These are phyloP conservation scores for Aphanomyces euteiches DNA, from an alignment of 352 stramenopile genomes.

Conservation along the genomic window DNA sequence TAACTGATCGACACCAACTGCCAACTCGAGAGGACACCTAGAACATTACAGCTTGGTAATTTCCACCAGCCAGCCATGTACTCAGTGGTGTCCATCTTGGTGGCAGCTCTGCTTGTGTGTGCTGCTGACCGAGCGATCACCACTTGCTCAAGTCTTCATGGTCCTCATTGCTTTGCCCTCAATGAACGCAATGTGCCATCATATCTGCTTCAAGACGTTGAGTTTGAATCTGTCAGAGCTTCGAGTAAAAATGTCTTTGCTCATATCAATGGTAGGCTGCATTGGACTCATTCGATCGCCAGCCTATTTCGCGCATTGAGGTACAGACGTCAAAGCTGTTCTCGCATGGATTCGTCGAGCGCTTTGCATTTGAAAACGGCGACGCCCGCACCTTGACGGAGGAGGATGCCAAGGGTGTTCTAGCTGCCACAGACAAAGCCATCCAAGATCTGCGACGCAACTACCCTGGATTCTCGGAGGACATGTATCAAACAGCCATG, in stretches of 20 bases:
- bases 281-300: neutral
- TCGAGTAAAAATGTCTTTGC: neutral
- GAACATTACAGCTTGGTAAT: neutral
- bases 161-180: constrained; percentile 17
- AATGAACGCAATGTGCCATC: constrained; percentile 17
- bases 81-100: neutral
- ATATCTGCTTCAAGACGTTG: constrained; percentile 7
- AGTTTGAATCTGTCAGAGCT: constrained; percentile 6
- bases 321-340: neutral
- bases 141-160: constrained; percentile 7
- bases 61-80: neutral
- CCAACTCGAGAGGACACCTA: too few species aligned
- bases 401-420: too few species aligned
- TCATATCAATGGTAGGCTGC: neutral
- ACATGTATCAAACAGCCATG: constrained; percentile 2
- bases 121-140: neutral
- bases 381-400: too few species aligned
- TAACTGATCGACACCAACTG: too few species aligned
- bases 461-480: neutral
- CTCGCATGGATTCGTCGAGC: neutral
- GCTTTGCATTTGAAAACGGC: neutral
- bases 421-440: too few species aligned
- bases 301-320: neutral
- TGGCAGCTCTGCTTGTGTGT: too few species aligned
- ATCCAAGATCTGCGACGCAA: too few species aligned